A percentile compares a stretch with the other conserved stretches of the same genome.
Evolutionary conservation across 2,329 filamentous ascomycete species (phyloP).

Genomic region (Fusarium globosum): DNA sequence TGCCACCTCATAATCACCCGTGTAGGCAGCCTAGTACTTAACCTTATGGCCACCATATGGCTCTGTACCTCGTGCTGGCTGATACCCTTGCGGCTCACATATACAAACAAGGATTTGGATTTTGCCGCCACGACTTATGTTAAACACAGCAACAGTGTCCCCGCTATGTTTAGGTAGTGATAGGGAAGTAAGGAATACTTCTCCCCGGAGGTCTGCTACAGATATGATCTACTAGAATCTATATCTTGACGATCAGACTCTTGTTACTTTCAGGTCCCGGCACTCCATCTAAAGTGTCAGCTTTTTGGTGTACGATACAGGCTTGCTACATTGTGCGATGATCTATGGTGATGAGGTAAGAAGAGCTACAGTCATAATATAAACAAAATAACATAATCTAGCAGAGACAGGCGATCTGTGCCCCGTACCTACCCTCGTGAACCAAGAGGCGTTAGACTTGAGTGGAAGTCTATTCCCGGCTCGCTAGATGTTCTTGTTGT

Average conservation of each 20-base stretch:
- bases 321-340: background rate
- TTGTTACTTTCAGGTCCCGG: background rate
- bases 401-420: fast-evolving
- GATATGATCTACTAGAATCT: too few relatives aligned
- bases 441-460: background rate
- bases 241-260: background rate
- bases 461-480: background rate
- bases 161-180: background rate
- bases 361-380: background rate
- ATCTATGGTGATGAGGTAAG: background rate
- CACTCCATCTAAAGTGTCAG: fast-evolving
- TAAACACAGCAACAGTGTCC: too few relatives aligned
- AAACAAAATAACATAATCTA: background rate
- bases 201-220: background rate
- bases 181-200: too few relatives aligned
- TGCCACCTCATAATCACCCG: too few relatives aligned
- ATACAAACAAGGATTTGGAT: background rate
- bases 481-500: background rate
- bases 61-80: background rate
- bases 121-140: too few relatives aligned
- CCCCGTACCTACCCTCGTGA: too few relatives aligned
- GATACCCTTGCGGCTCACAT: background rate
- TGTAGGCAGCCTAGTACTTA: background rate
- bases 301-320: background rate
- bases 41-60: background rate